Conservation (phyloP, 257 asterid species). For the Nicotiana obtusifolia region DNA sequence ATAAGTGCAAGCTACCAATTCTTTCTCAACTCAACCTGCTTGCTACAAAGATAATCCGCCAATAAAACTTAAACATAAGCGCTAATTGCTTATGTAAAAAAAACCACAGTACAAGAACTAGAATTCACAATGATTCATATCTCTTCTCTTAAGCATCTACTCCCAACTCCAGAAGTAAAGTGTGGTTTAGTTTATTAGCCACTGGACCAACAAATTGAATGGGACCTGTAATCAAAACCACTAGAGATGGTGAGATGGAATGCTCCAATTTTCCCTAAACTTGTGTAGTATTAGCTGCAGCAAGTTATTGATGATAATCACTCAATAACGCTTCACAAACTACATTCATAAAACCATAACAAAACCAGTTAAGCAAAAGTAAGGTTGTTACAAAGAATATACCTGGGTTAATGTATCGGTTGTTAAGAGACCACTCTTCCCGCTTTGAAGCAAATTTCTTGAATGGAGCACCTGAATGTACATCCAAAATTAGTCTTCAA, state of each 20-base stretch:
- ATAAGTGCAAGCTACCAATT: background rate
- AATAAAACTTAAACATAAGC: background rate
- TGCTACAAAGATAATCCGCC: background rate
- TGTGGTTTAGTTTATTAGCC: slow-evolving; percentile 60
- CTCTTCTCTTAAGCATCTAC: slow-evolving; percentile 29
- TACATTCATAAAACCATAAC: background rate
- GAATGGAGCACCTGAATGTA: slow-evolving; percentile 73
- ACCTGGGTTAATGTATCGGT: slow-evolving; percentile 85
- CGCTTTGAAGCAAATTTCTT: slow-evolving; percentile 67
- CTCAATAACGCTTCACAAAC: background rate
- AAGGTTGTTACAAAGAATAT: slow-evolving; percentile 1
- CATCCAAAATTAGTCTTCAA: slow-evolving; percentile 3
- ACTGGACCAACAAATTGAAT: slow-evolving; percentile 83
- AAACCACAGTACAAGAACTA: background rate
- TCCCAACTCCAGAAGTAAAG: slow-evolving; percentile 79
- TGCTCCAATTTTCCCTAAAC: background rate
- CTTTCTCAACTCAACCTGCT: background rate
- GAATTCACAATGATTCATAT: background rate
- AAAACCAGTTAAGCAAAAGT: background rate
- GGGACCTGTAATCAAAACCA: slow-evolving; percentile 53
- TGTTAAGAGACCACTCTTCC: slow-evolving; percentile 89
- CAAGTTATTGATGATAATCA: background rate
- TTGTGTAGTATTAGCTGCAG: background rate
- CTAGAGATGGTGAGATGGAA: background rate
- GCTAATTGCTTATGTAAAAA: background rate